phyloP scores from a whole-genome alignment of 2,329 filamentous ascomycete species.

The Trichoderma cornu-damae region DNA sequence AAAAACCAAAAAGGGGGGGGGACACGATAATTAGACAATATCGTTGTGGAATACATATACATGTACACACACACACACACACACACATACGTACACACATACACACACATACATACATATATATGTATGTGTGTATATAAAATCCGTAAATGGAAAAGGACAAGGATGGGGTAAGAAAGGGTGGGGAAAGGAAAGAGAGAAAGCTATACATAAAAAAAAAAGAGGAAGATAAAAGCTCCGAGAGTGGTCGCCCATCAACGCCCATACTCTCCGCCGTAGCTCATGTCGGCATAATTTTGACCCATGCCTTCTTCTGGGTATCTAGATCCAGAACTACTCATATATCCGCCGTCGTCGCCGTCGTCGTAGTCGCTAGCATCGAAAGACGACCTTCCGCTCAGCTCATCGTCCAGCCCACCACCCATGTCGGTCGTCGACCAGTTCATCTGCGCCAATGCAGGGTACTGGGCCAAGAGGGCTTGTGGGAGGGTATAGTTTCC shows the following conservation, averaged over 20 bases:
- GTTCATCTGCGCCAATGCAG: constrained; percentile 82
- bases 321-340: constrained; percentile 57
- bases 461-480: constrained; percentile 85
- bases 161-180: not conserved
- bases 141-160: not conserved
- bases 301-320: constrained; percentile 53
- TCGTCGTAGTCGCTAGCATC: constrained; percentile 76
- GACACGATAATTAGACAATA: not conserved
- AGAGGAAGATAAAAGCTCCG: not conserved
- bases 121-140: too few species aligned
- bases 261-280: constrained; percentile 49
- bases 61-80: too few species aligned
- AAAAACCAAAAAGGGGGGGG: not conserved
- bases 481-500: constrained; percentile 70
- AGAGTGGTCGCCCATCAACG: constrained; percentile 29
- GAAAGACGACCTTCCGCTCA: constrained; percentile 75
- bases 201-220: not conserved
- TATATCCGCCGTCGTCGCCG: constrained; percentile 64
- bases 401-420: constrained; percentile 66
- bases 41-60: not conserved
- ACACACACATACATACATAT: too few species aligned
- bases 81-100: too few species aligned
- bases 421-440: constrained; percentile 66
- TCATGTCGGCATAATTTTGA: constrained; percentile 51
- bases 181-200: not conserved